These are phyloP conservation scores for Beauveria sp. DNA, from an alignment of 2,329 filamentous ascomycete genomes.

Conservation along the genomic window DNA sequence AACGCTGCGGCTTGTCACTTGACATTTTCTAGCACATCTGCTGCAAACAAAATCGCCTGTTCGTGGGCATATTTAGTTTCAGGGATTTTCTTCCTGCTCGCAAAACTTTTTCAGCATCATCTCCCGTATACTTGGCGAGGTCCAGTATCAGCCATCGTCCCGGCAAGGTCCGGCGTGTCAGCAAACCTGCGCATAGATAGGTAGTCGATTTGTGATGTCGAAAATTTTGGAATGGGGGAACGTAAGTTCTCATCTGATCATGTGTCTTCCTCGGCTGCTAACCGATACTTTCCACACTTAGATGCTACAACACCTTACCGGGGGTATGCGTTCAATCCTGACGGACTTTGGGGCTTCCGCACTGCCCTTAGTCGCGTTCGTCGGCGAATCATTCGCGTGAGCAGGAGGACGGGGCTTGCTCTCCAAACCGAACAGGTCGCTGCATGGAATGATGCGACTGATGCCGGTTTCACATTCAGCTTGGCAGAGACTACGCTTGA, in stretches of 20 bases:
- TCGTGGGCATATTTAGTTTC: too few relatives aligned
- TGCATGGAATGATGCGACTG: not conserved
- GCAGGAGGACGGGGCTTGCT: accelerated
- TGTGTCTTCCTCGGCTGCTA: too few relatives aligned
- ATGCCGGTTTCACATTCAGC: not conserved
- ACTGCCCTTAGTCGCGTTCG: not conserved
- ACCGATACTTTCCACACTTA: not conserved
- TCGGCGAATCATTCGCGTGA: not conserved
- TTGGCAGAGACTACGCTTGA: not conserved
- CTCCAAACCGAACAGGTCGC: accelerated
- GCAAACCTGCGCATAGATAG: accelerated
- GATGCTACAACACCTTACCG: not conserved
- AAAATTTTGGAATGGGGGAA: too few relatives aligned
- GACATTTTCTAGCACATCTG: too few relatives aligned
- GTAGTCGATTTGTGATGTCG: too few relatives aligned
- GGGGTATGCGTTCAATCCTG: not conserved
- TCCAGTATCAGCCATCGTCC: not conserved
- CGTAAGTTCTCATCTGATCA: too few relatives aligned
- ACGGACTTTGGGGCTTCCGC: not conserved
- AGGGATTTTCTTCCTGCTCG: too few relatives aligned
- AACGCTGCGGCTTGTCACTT: too few relatives aligned
- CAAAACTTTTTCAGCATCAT: too few relatives aligned
- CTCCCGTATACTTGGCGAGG: not conserved
- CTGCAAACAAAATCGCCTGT: too few relatives aligned
- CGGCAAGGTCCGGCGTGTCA: not conserved